Evolutionary conservation across 768 basidiomycete genomes (phyloP).

Genomic region (Auriscalpium microsporum): DNA sequence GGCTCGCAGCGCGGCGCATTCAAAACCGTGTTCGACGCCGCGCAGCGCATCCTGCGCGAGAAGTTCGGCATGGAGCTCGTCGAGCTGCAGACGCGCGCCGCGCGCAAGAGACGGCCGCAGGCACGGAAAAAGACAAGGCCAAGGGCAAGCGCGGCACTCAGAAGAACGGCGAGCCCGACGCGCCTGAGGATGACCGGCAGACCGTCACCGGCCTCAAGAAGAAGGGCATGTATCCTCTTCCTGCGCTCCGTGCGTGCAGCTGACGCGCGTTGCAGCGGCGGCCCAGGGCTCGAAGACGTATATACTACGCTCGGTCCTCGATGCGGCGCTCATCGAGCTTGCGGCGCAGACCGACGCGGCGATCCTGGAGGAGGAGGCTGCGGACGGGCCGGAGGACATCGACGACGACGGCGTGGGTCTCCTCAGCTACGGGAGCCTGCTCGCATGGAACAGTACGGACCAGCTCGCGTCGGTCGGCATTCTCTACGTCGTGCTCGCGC

Average conservation of each 20-base stretch:
- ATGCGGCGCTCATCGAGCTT: slow-evolving; percentile 51
- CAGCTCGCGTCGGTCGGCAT: slow-evolving; percentile 66
- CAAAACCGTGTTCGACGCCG: slow-evolving; percentile 50
- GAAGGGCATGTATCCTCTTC: slow-evolving; percentile 39
- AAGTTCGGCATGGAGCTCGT: slow-evolving; percentile 82
- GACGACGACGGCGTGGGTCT: slow-evolving; percentile 38
- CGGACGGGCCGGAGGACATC: slow-evolving; percentile 41
- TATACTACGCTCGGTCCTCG: slow-evolving; percentile 70
- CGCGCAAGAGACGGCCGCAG: slow-evolving; percentile 37
- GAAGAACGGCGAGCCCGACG: slow-evolving; percentile 10
- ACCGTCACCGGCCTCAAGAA: slow-evolving; percentile 47
- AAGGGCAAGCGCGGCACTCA: slow-evolving; percentile 32
- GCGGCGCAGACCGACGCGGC: slow-evolving; percentile 43
- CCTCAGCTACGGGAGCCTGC: slow-evolving; percentile 54
- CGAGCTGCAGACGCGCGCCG: slow-evolving; percentile 60
- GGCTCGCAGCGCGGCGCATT: slow-evolving; percentile 48
- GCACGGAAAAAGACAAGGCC: slow-evolving; percentile 25
- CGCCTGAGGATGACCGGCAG: slow-evolving; percentile 6
- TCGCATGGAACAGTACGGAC: slow-evolving; percentile 64
- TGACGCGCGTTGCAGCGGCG: slow-evolving; percentile 31
- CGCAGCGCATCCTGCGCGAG: slow-evolving; percentile 54
- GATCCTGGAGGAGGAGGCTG: slow-evolving; percentile 38
- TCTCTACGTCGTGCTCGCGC: slow-evolving; percentile 70
- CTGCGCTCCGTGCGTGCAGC: not conserved
- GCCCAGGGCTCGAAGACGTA: slow-evolving; percentile 67